Evolutionary conservation across 306 rosid species (phyloP).

Genomic region (Cucurbita moschata): DNA sequence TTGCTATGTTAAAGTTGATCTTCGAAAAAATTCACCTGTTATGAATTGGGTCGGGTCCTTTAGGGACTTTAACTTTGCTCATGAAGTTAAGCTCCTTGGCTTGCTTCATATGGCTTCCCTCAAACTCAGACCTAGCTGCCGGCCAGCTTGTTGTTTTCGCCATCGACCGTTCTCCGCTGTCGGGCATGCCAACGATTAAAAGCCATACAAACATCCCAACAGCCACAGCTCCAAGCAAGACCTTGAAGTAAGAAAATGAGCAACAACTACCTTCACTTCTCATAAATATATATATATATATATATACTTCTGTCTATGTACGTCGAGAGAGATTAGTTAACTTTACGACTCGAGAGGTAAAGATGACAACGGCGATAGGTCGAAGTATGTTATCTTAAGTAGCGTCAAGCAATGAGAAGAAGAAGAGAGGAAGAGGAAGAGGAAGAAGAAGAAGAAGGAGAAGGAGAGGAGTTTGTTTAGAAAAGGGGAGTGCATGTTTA

Average conservation of each 20-base stretch:
- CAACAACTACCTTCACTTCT: not conserved
- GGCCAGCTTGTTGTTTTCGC: not conserved
- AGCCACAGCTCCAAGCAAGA: not conserved
- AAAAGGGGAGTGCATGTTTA: not conserved
- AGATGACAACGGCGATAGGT: not conserved
- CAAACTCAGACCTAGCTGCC: not conserved
- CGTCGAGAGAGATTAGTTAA: not conserved
- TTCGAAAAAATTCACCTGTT: constrained; percentile 43
- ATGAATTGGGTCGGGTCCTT: constrained; percentile 93
- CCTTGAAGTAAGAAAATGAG: not conserved
- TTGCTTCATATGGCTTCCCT: not conserved
- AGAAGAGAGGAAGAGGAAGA: not conserved
- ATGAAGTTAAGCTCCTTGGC: constrained; percentile 34
- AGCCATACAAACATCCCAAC: not conserved
- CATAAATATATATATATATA: not conserved
- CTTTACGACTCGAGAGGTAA: not conserved
- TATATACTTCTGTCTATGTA: not conserved
- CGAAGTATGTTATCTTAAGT: not conserved
- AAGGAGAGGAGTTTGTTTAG: not conserved
- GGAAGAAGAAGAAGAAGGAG: not conserved
- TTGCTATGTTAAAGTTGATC: too few species aligned
- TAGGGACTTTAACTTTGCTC: constrained; percentile 86
- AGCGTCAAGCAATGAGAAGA: not conserved
- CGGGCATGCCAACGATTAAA: not conserved
- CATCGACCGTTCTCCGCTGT: not conserved